Conservation (phyloP, 2,329 filamentous ascomycete genomes). For the Cordyceps javanica region DNA sequence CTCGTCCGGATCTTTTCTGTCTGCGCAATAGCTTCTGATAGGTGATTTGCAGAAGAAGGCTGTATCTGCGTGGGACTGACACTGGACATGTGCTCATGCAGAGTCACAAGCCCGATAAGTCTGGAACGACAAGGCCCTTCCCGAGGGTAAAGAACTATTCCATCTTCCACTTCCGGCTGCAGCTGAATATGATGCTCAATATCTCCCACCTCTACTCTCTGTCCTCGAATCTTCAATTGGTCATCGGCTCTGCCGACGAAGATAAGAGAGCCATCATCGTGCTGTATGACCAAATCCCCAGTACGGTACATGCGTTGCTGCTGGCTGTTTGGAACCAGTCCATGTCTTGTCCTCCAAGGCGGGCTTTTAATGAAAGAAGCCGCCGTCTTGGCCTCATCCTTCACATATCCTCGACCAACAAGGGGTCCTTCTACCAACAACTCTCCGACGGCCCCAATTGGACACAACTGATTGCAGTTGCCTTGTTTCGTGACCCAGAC, state of each 20-base stretch:
- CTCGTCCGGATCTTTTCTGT: not conserved
- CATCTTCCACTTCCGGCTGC: not conserved
- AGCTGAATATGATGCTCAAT: not conserved
- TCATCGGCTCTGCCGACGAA: not conserved
- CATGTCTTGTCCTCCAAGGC: constrained; percentile 15
- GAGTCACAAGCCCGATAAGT: not conserved
- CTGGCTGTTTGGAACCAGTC: not conserved
- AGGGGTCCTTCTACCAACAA: constrained; percentile 37
- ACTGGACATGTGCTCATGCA: not conserved
- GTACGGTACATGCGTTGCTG: constrained; percentile 9
- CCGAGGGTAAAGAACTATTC: not conserved
- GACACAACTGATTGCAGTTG: constrained; percentile 17
- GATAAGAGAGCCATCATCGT: not conserved
- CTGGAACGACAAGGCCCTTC: not conserved
- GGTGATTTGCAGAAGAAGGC: not conserved
- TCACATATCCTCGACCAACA: constrained; percentile 44
- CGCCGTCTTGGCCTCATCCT: constrained; percentile 28
- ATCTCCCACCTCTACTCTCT: not conserved
- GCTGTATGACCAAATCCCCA: constrained; percentile 8
- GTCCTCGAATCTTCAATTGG: not conserved
- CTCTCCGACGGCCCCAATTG: constrained; percentile 25
- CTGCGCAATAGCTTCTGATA: not conserved
- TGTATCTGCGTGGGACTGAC: not conserved
- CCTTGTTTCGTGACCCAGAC: constrained; percentile 22
- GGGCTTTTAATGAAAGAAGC: constrained; percentile 22